Percentiles rank a stretch among this genome's conserved stretches.
Evolutionary conservation across 2,329 filamentous ascomycete genomes (phyloP).

Genomic region (Fusarium decemcellulare): DNA sequence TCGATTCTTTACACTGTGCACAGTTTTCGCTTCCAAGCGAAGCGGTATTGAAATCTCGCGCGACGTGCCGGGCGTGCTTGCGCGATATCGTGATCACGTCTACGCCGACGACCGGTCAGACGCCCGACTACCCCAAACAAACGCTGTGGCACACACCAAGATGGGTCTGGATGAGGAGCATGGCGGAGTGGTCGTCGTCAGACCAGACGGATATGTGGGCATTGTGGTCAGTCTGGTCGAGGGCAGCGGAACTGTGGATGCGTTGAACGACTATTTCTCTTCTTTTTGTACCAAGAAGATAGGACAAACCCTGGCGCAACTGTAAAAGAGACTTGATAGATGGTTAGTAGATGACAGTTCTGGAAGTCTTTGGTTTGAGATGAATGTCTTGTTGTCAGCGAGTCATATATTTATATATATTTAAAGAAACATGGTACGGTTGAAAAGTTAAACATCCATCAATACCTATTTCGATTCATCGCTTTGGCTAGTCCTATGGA

Average conservation of each 20-base stretch:
- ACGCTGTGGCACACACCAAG: conserved; percentile 86
- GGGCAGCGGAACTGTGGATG: conserved; percentile 84
- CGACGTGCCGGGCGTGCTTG: conserved; percentile 79
- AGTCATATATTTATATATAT: neutral
- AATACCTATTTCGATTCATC: no score
- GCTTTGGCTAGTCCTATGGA: no score
- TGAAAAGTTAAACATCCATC: no score
- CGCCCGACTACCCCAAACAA: conserved; percentile 75
- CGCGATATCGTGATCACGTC: conserved; percentile 83
- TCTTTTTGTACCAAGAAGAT: conserved; percentile 77
- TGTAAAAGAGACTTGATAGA: conserved; percentile 28
- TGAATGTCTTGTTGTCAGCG: conserved; percentile 14
- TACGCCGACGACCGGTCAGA: conserved; percentile 90
- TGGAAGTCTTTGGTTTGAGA: neutral
- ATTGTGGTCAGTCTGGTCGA: conserved; percentile 81
- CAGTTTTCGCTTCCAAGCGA: conserved; percentile 79
- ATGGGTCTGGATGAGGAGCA: conserved; percentile 82
- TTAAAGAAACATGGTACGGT: no score
- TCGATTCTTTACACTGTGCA: conserved; percentile 83
- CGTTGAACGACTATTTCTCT: conserved; percentile 86
- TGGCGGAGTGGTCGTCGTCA: conserved; percentile 85
- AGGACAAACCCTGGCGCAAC: conserved; percentile 50
- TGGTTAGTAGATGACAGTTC: neutral
- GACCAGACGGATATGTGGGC: conserved; percentile 90
- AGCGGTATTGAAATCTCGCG: conserved; percentile 79